Evolutionary conservation across 345 rosid species (phyloP).

Genomic region (Corchorus capsularis): DNA sequence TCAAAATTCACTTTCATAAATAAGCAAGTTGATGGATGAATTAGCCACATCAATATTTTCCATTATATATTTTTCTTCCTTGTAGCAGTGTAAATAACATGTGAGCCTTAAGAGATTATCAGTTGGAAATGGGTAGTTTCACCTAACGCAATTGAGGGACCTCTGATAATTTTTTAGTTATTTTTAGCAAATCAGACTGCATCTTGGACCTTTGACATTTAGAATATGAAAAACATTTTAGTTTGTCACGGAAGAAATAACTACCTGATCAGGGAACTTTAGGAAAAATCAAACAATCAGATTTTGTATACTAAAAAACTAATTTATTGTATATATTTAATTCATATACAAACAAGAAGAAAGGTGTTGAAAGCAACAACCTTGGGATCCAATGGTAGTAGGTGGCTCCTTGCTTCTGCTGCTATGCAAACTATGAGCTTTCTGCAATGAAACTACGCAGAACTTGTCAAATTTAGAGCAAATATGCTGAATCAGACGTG

Average conservation of each 20-base stretch:
- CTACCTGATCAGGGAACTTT: neutral
- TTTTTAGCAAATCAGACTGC: neutral
- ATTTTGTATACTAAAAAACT: neutral
- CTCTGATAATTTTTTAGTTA: neutral
- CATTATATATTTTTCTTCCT: too few relatives aligned
- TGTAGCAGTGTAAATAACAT: too few relatives aligned
- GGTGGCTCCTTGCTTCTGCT: slow-evolving; percentile 8
- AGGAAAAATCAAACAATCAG: neutral
- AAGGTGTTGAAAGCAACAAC: slow-evolving; percentile 1
- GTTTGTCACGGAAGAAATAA: neutral
- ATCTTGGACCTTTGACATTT: neutral
- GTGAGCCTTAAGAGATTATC: neutral
- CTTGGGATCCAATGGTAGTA: slow-evolving; percentile 17
- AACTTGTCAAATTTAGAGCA: slow-evolving; percentile 25
- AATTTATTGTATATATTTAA: neutral
- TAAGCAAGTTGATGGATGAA: neutral
- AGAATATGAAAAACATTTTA: neutral
- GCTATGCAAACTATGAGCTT: neutral
- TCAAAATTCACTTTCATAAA: slow-evolving; percentile 7
- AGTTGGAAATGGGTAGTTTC: slow-evolving; percentile 17
- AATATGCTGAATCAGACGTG: neutral
- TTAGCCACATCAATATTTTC: too few relatives aligned
- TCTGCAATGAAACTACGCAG: neutral
- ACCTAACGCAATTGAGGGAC: slow-evolving; percentile 20
- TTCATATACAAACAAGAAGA: slow-evolving; percentile 6